Conservation (phyloP, 2,329 filamentous ascomycete genomes). For the Madurella fahalii region DNA sequence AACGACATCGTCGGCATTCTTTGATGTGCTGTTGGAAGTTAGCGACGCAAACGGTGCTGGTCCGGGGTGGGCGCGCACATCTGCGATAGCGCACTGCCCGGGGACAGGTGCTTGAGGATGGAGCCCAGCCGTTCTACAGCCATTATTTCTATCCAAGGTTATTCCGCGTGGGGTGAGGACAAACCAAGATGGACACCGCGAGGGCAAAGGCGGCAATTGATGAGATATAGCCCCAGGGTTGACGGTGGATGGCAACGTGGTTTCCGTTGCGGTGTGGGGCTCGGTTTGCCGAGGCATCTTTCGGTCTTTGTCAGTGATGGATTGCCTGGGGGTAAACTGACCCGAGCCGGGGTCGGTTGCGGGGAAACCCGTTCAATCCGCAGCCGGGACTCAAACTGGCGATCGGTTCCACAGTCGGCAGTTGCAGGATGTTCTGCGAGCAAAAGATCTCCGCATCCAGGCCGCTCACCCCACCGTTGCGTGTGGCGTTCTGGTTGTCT, state of each 20-base stretch:
- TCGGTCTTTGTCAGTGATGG: constrained; percentile 12
- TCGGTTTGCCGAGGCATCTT: constrained; percentile 24
- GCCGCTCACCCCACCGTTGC: not conserved
- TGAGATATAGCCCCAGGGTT: constrained; percentile 8
- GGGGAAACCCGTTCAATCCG: constrained; percentile 14
- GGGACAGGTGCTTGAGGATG: constrained; percentile 80
- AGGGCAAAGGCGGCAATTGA: not conserved
- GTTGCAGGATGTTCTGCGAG: constrained; percentile 4
- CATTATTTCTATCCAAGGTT: constrained; percentile 48
- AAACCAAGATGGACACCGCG: not conserved
- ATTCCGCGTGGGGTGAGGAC: not conserved
- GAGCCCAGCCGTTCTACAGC: constrained; percentile 81
- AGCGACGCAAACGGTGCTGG: constrained; percentile 7
- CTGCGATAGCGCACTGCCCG: constrained; percentile 64
- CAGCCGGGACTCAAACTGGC: constrained; percentile 1
- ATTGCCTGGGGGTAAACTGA: constrained; percentile 24
- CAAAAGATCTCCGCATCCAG: not conserved
- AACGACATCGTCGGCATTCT: constrained; percentile 94
- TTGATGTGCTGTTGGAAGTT: constrained; percentile 61
- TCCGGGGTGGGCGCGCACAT: constrained; percentile 59
- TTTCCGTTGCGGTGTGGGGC: constrained; percentile 27
- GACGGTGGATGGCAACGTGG: constrained; percentile 33
- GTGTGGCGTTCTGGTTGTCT: no score
- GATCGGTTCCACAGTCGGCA: constrained; percentile 19
- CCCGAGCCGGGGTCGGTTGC: constrained; percentile 19